These are phyloP conservation scores for Kalmanozyma brasiliensis DNA, from an alignment of 1,284 basidiomycete species.

Conservation along the genomic window DNA sequence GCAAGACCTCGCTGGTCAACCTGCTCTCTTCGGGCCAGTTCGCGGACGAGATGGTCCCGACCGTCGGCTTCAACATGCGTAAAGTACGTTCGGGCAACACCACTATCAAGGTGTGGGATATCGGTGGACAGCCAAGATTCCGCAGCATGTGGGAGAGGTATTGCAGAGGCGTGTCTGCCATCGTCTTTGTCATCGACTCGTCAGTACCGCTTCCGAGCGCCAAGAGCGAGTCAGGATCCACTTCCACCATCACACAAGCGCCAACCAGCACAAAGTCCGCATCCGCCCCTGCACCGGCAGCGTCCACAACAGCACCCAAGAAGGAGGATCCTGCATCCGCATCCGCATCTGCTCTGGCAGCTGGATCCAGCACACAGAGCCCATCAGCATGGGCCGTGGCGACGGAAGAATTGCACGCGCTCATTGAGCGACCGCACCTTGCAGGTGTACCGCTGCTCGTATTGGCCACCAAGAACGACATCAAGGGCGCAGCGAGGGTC, in stretches of 20 bases:
- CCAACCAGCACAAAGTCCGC: slow-evolving; percentile 12
- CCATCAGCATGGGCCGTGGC: slow-evolving; percentile 72
- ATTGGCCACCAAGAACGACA: slow-evolving; percentile 95
- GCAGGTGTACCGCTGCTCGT: slow-evolving; percentile 86
- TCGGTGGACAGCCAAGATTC: slow-evolving; percentile 92
- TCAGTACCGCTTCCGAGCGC: slow-evolving; percentile 33
- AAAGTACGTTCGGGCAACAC: slow-evolving; percentile 85
- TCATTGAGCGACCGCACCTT: slow-evolving; percentile 80
- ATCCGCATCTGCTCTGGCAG: slow-evolving; percentile 3
- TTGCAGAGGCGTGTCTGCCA: slow-evolving; percentile 91
- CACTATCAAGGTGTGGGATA: slow-evolving; percentile 93
- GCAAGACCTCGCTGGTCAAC: slow-evolving; percentile 91
- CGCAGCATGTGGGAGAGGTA: slow-evolving; percentile 89
- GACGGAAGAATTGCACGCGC: slow-evolving; percentile 86
- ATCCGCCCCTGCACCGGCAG: slow-evolving; percentile 4
- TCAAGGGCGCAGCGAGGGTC: slow-evolving; percentile 80
- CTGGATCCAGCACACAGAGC: slow-evolving; percentile 12
- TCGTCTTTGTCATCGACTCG: slow-evolving; percentile 76
- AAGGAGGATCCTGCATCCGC: slow-evolving; percentile 9
- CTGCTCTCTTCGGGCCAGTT: slow-evolving; percentile 85
- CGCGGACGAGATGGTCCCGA: slow-evolving; percentile 89
- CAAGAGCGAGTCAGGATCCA: slow-evolving; percentile 4
- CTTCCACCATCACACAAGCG: slow-evolving; percentile 1
- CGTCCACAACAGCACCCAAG: slow-evolving; percentile 5
- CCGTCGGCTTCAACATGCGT: slow-evolving; percentile 87